Percentiles rank a stretch among this genome's conserved stretches.
These are phyloP conservation scores for Phytophthora palmivora DNA, from an alignment of 352 stramenopile species.

Conservation along the genomic window DNA sequence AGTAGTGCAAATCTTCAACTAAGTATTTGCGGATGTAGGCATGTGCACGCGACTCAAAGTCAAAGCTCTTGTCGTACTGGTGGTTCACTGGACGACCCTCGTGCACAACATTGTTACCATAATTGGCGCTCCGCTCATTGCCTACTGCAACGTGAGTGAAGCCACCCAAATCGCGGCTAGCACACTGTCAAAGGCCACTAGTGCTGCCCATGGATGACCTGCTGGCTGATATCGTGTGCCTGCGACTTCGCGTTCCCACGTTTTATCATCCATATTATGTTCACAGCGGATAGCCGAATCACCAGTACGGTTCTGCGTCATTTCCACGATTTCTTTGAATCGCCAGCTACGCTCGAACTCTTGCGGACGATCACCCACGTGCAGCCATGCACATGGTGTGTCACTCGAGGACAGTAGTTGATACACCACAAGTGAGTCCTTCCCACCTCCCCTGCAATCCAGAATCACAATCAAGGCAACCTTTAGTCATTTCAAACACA, in stretches of 20 bases:
- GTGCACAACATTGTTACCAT: slow-evolving; percentile 46
- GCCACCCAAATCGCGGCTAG: slow-evolving; percentile 37
- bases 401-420: slow-evolving; percentile 35
- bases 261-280: slow-evolving; percentile 42
- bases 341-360: slow-evolving; percentile 47
- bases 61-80: slow-evolving; percentile 61
- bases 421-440: slow-evolving; percentile 49
- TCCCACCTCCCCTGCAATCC: slow-evolving; percentile 39
- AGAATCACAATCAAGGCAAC: neutral
- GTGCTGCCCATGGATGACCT: slow-evolving; percentile 46
- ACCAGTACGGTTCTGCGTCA: slow-evolving; percentile 33
- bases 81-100: slow-evolving; percentile 47
- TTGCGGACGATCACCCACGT: slow-evolving; percentile 42
- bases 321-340: slow-evolving; percentile 37
- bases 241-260: slow-evolving; percentile 34
- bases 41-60: slow-evolving; percentile 41
- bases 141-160: slow-evolving; percentile 48
- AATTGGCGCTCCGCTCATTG: slow-evolving; percentile 53
- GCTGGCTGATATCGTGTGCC: slow-evolving; percentile 38
- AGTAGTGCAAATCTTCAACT: slow-evolving; percentile 48
- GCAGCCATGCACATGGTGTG: slow-evolving; percentile 39
- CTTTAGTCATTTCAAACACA: neutral
- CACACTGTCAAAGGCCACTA: slow-evolving; percentile 51
- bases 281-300: slow-evolving; percentile 36
- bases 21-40: slow-evolving; percentile 48